Evolutionary conservation across 176 grass and related monocot genomes (phyloP).

Genomic region (Paspalum vaginatum): DNA sequence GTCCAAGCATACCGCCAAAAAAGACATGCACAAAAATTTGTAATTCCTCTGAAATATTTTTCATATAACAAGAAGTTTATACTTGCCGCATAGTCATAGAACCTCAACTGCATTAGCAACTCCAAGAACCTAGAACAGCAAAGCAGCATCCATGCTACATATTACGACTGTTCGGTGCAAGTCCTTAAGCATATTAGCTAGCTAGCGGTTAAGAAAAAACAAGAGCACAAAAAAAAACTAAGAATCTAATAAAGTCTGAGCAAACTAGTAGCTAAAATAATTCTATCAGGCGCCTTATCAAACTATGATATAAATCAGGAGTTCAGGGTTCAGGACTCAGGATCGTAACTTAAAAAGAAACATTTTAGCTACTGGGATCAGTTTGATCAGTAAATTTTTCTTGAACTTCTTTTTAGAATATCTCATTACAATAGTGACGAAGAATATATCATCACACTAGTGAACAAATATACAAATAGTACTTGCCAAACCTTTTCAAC

Average conservation of each 20-base stretch:
- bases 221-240: neutral
- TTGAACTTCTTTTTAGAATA: neutral
- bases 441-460: conserved; percentile 10
- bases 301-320: conserved; percentile 1
- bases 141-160: neutral
- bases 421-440: neutral
- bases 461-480: conserved; percentile 18
- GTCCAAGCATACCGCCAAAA: neutral
- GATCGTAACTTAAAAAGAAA: neutral
- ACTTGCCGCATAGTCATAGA: neutral
- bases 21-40: neutral
- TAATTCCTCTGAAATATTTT: neutral
- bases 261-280: neutral
- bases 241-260: neutral
- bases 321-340: neutral
- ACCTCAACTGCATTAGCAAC: neutral
- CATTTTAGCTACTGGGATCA: neutral
- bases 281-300: neutral
- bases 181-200: neutral
- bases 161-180: neutral
- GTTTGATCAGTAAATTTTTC: conserved; percentile 1
- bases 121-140: neutral
- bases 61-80: neutral
- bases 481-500: conserved; percentile 67
- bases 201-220: neutral